Base-by-base conservation (phyloP, 495 filamentous ascomycete species). In the Pyrenula aspistea region DNA sequence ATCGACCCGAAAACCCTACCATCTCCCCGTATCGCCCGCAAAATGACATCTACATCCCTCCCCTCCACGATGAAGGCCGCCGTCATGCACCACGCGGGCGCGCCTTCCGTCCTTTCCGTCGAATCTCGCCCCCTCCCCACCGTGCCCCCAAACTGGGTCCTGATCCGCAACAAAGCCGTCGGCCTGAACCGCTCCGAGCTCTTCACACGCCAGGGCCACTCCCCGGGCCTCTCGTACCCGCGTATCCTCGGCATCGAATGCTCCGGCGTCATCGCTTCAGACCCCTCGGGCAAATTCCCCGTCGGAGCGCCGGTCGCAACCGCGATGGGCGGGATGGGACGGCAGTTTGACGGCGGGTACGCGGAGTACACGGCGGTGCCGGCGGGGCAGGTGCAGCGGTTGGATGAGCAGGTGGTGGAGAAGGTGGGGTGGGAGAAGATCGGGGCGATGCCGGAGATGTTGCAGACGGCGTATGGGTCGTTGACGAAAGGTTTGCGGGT, bases 181-280 rank as follows among this genome's bases (percentile, higher is more conserved):
- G 79, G 79, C 19, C 71, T 81, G 57, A 81, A 80, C 59, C 76
- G 77, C 58, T 78, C 76, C 25, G 77, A 82, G 56, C 69, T 79
- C 56, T 79, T 76, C 71, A 81, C 77, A 11, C 75, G 77, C 12
- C 75, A 77, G 59, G 79, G 77, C 24, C 71, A 73, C 58, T 73
- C 68, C 2, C 72, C 74, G 2, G 60, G 57, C 22, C 65, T 81
- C 22, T 31, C 56, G 15, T 78, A 78, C 56, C 76, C 76, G 0
- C 70, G 74, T 22, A 65, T 78, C 52, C 62, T 79, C 1, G 74
- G 78, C 53, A 79, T 81, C 62, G 77, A 80, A 65, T 73, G 70
- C 48, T 64, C 69, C n/a, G 78, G 78, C 4, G 58, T 67, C 19
- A 71, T 77, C 2, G 71, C 63, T 0, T 15, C 31, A 4, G 68